Base-by-base conservation (phyloP, 768 basidiomycete genomes). In the Kwoniella europaea region DNA sequence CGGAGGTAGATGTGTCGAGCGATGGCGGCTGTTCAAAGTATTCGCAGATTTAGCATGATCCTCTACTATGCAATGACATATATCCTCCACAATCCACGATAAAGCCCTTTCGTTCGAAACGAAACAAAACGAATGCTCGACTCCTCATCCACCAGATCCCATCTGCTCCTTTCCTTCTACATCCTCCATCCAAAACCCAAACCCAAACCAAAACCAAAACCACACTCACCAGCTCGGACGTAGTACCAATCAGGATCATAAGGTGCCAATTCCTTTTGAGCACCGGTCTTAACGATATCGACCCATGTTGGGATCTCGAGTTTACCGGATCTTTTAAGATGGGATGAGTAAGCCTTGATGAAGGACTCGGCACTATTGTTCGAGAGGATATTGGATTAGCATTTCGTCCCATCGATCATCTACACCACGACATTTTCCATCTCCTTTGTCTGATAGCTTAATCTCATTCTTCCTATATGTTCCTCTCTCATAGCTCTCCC, bases 241-340 rank as follows among this genome's bases (percentile, higher is more conserved):
- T 98, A 99, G 89, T 90, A 99, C 97, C 97, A 99, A 86, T 99
- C 97, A 54, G 93, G 92, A 86, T 98, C 94, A 86, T 98, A 98
- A 65, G 97, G 97, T 65, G 95, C 96, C 71, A 97, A 92, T 86
- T 99, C 97, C 86, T 98, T 98, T 89, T 88, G 94, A 71, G 91
- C 87, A 84, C 93, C 96, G 72, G 97, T 99, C 88, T 99, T 99
- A 84, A 99, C 97, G 79, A 98, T 83, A 75, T 83, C 96, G 72
- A 92, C 96, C 96, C 96, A 98, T 85, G 90, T 91, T 78, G 96
- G 96, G 72, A 98, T 92, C 87, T 99, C 95, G 82, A 99, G 92
- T 88, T 98, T 98, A 86, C 97, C 97, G 74, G 93, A 94, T 77
- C 94, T 91, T 87, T 98, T 98, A 84, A 98, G 88, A 86, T 98